Percentiles rank a stretch among this genome's conserved stretches.
Evolutionary conservation across 2,329 filamentous ascomycete species (phyloP).

Genomic region (Lecanicillium sp.): DNA sequence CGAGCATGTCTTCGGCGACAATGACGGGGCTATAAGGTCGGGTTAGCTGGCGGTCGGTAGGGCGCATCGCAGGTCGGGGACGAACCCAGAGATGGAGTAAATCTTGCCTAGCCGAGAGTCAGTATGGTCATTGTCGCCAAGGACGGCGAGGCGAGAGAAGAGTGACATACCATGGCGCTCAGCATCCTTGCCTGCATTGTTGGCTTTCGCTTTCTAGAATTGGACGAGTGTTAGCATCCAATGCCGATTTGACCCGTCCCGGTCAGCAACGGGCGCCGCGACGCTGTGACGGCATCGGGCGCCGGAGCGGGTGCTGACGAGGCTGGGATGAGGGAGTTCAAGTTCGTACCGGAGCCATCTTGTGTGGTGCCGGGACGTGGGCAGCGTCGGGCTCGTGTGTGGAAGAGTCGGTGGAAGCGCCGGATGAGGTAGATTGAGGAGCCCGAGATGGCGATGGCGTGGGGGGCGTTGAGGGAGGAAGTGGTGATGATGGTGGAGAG

Average conservation of each 20-base stretch:
- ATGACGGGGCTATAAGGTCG: constrained; percentile 67
- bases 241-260: constrained; percentile 13
- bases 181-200: constrained; percentile 32
- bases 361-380: constrained; percentile 30
- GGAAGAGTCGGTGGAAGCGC: constrained; percentile 22
- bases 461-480: constrained; percentile 27
- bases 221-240: constrained; percentile 19
- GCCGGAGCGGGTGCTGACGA: constrained; percentile 19
- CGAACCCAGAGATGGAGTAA: constrained; percentile 57
- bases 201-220: constrained; percentile 30
- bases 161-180: constrained; percentile 34
- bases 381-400: constrained; percentile 23
- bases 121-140: background rate
- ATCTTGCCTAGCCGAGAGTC: constrained; percentile 45
- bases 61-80: constrained; percentile 19
- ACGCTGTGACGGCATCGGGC: constrained; percentile 1
- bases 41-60: constrained; percentile 25
- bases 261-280: too few species aligned
- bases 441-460: constrained; percentile 17
- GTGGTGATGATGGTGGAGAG: constrained; percentile 35
- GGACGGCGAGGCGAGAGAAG: background rate
- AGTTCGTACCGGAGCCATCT: constrained; percentile 51
- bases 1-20: constrained; percentile 95
- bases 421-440: constrained; percentile 23
- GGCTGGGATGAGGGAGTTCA: constrained; percentile 14